Base-by-base conservation (phyloP, 2,329 filamentous ascomycete genomes). In the Aplosporella prunicola region DNA sequence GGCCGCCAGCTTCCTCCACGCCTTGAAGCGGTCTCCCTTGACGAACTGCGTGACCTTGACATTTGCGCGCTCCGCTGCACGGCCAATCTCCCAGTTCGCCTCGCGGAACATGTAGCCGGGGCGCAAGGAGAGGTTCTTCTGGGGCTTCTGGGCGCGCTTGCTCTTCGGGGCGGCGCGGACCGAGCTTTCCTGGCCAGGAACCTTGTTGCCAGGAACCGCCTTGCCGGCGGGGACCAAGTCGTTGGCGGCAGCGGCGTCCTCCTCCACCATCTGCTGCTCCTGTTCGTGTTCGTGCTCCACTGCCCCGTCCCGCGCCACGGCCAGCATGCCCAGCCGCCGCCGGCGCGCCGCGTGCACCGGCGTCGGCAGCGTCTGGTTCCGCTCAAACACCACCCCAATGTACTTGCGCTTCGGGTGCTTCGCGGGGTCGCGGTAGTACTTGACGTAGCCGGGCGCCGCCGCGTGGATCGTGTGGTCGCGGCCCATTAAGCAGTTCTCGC, bases 401-500 rank as follows among this genome's bases (percentile, higher is more conserved):
- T 88, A 98, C 60, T 93, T 85, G 43, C 88, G 76, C 48, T 86
- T 82, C 1, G 88, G 83, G 61, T 96, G 86, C 42, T 70, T 73
- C 20, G 72, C 62, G 0, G 88, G 87, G 57, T 98, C 89, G 55
- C 81, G 78, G 71, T 98, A 98, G 74, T 94, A 98, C 51, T 91
- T 87, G 43, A 98, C 91, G 62, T 93, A 98, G 46, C 91, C 91
- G 3, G 81, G 72, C 39, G 82, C 76, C 42, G 78, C 80, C 36
- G 91, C 79, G 62, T 84, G 93, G 57, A 98, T 93, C 34, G 89
- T 96, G 68, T 96, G 91, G 61, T 98, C 88, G 43, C 91, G 82
- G 34, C 91, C 91, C 70, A 96, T 89, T 51, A 80, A 83, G 61
- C 83, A 85, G 65, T 98, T 96, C 60, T 96, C 91, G 52, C 91